Evolutionary conservation across 345 rosid species (phyloP), one percentile per base, ranked within the genome.

Genomic region (Aquilaria malaccensis): DNA sequence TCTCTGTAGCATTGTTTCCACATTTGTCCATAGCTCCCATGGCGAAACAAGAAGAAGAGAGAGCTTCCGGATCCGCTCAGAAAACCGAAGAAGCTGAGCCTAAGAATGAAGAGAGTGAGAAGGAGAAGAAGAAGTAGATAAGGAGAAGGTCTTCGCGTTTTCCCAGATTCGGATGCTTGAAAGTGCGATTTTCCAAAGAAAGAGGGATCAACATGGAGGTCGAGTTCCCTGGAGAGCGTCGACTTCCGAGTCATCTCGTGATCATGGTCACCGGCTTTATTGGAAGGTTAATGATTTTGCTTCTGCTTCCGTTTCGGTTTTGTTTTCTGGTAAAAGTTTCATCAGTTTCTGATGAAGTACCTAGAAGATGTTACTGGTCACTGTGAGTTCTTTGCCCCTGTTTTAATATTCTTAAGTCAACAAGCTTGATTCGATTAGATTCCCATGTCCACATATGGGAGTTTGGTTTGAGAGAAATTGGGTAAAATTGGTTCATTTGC

Each of bases 191-290:
- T 9, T 80, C 79, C 41, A 66, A 75, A 55, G 66, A 65, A 3
- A 83, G 83, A 14, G 81, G 76, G 67, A 70, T 83, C 10, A 90
- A 85, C 59, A 64, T 73, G 75, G 69, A 68, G 58, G 78, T 76
- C 13, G 79, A 79, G 13, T 69, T 61, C 13, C 70, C 66, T 14
- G 84, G 81, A 30, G 77, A 79, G 70, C 75, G 50, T 30, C 12
- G 74, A 7, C 45, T 51, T 63, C 90, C 92, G 5, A 60, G 78
- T 71, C 96, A 91, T 64, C 81, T 91, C 2, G 85, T 91, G 70
- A 67, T 88, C 58, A 86, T 78, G 95, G 91, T 86, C 67, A 86
- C 86, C 63, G 98, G 98, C 67, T 77, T 92, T 48, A 74, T 85
- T 46, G 96, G 98, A 75, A 87, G 95, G 96, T 88, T 52, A 9